phyloP scores from a whole-genome alignment of 1,284 basidiomycete genomes.

The Waitea zeae region DNA sequence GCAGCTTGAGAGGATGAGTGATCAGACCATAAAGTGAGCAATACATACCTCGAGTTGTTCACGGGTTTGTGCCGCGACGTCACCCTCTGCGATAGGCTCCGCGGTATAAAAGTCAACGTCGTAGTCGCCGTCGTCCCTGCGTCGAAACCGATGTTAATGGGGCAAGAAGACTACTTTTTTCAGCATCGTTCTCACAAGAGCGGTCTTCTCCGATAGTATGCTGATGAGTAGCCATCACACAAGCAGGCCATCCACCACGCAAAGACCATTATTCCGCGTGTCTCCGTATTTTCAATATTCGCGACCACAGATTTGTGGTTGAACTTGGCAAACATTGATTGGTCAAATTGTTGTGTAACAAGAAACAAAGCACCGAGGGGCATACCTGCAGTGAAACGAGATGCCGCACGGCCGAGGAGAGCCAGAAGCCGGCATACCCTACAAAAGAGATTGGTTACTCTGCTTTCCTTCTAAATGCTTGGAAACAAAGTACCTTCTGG shows the following conservation, averaged over 20 bases:
- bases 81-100: slow-evolving; percentile 30
- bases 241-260: slow-evolving; percentile 65
- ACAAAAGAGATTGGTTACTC: slow-evolving; percentile 2
- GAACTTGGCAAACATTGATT: no score
- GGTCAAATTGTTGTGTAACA: no score
- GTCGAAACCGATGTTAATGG: no score
- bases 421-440: no score
- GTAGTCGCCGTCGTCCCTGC: slow-evolving; percentile 44
- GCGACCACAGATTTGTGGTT: slow-evolving; percentile 64
- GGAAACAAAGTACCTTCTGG: slow-evolving; percentile 29
- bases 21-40: no score
- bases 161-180: no score
- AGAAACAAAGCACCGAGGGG: no score
- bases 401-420: no score
- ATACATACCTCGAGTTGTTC: no score
- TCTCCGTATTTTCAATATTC: slow-evolving; percentile 50
- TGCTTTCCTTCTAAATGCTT: neutral
- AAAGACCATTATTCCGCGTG: slow-evolving; percentile 65
- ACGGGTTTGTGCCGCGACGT: slow-evolving; percentile 21
- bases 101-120: slow-evolving; percentile 69
- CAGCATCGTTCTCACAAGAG: slow-evolving; percentile 38
- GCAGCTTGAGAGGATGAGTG: no score
- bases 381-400: no score
- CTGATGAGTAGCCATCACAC: slow-evolving; percentile 37
- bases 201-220: slow-evolving; percentile 45